Evolutionary conservation across 1,284 basidiomycete genomes (phyloP).

Genomic region (Mycena sp.): DNA sequence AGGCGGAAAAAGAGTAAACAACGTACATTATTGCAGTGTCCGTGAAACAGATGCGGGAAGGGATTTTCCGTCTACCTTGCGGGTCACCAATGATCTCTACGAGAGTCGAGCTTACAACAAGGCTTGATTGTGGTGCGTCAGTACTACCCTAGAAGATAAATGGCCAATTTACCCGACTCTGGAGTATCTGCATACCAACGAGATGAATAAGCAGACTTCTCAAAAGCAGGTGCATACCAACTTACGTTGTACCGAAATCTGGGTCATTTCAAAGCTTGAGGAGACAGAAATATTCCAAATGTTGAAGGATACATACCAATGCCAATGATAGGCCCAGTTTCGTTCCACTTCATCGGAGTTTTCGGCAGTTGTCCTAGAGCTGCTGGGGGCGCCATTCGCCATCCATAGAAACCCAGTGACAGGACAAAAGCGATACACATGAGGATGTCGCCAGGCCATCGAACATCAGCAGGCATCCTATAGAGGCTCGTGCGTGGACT

Average conservation of each 20-base stretch:
- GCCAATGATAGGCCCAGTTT: not conserved
- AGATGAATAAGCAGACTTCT: not conserved
- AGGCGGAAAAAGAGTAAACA: not conserved
- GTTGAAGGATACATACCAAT: not conserved
- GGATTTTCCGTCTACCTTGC: not conserved
- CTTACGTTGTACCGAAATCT: slow-evolving; percentile 6
- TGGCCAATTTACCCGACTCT: not conserved
- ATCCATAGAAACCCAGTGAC: not conserved
- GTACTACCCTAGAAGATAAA: not conserved
- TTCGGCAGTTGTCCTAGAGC: not conserved
- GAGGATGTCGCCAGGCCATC: not conserved
- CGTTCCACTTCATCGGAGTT: not conserved
- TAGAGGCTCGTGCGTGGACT: no score
- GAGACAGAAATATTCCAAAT: not conserved
- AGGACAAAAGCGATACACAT: not conserved
- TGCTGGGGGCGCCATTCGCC: not conserved
- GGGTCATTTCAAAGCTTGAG: not conserved
- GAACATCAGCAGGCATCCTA: not conserved
- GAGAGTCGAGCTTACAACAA: not conserved
- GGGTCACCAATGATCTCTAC: not conserved
- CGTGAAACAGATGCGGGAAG: not conserved
- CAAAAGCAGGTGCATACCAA: not conserved
- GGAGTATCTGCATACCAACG: not conserved
- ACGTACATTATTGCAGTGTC: not conserved
- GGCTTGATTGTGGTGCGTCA: not conserved